These are phyloP conservation scores for Lipomyces starkeyi DNA, from an alignment of 805 yeast species.

Conservation along the genomic window DNA sequence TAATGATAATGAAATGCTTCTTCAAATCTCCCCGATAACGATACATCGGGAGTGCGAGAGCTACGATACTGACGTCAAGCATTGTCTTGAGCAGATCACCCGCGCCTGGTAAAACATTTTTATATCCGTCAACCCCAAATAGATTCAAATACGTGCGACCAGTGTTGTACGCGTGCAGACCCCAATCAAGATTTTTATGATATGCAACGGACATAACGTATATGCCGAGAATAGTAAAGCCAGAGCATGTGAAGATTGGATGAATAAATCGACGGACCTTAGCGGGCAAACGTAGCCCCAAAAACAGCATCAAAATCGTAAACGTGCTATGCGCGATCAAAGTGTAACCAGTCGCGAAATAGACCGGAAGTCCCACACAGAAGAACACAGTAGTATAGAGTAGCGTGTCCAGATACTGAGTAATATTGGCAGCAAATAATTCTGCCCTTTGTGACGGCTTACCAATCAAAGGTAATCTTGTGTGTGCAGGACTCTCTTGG, in stretches of 20 bases:
- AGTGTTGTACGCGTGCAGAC: constrained; percentile 65
- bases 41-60: constrained; percentile 78
- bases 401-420: constrained; percentile 35
- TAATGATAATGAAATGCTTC: constrained; percentile 61
- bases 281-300: constrained; percentile 56
- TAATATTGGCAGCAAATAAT: constrained; percentile 31
- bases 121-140: constrained; percentile 50
- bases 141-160: constrained; percentile 69
- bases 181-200: constrained; percentile 49
- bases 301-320: constrained; percentile 62
- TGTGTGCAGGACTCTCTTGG: not conserved
- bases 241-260: constrained; percentile 73
- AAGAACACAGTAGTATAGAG: constrained; percentile 48
- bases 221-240: constrained; percentile 64
- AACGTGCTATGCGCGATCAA: constrained; percentile 68
- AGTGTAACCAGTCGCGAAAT: constrained; percentile 61
- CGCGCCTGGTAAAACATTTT: constrained; percentile 70
- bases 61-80: constrained; percentile 79
- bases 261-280: constrained; percentile 61
- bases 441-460: constrained; percentile 34
- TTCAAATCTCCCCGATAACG: constrained; percentile 69
- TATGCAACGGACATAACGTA: constrained; percentile 65
- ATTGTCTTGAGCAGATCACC: constrained; percentile 75
- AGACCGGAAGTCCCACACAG: constrained; percentile 63
- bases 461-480: constrained; percentile 17